Percentiles rank a stretch among this genome's conserved stretches.
Evolutionary conservation across 106 monocot species (phyloP).

Genomic region (Apostasia ramifera): DNA sequence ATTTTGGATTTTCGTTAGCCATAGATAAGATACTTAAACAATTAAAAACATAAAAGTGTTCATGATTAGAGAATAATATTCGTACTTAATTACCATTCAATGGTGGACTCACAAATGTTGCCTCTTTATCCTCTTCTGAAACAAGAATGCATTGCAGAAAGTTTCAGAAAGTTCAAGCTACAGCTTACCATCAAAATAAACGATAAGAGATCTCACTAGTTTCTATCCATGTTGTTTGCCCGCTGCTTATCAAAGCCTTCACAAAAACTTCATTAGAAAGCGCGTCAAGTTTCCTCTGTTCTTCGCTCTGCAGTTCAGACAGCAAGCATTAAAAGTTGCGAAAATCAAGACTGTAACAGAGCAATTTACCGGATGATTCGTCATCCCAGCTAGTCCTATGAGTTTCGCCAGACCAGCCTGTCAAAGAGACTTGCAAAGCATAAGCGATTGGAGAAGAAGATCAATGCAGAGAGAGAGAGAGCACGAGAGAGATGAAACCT

Average conservation of each 20-base stretch:
- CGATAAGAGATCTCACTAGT: neutral
- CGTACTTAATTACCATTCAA: constrained; percentile 67
- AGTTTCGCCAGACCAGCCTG: constrained; percentile 97
- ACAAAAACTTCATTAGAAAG: constrained; percentile 97
- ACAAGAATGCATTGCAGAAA: constrained; percentile 79
- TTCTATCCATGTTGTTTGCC: constrained; percentile 55
- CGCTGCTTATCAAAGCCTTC: constrained; percentile 87
- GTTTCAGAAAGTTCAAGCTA: neutral
- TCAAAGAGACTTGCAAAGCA: no score
- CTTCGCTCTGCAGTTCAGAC: constrained; percentile 65
- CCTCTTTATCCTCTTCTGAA: constrained; percentile 93
- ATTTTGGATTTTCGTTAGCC: neutral
- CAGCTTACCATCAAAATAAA: neutral
- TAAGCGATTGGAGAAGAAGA: no score
- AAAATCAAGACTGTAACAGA: no score
- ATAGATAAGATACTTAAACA: no score
- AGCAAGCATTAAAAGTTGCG: neutral
- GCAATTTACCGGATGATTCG: constrained; percentile 69
- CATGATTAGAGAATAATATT: neutral
- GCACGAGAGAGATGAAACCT: constrained; percentile 23
- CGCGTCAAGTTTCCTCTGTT: constrained; percentile 96
- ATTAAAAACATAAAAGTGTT: no score
- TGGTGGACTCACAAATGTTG: constrained; percentile 80
- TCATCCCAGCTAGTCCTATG: constrained; percentile 89
- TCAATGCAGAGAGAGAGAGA: no score